Base-by-base conservation (phyloP, 2,329 filamentous ascomycete genomes). In the Arthroderma sp. region DNA sequence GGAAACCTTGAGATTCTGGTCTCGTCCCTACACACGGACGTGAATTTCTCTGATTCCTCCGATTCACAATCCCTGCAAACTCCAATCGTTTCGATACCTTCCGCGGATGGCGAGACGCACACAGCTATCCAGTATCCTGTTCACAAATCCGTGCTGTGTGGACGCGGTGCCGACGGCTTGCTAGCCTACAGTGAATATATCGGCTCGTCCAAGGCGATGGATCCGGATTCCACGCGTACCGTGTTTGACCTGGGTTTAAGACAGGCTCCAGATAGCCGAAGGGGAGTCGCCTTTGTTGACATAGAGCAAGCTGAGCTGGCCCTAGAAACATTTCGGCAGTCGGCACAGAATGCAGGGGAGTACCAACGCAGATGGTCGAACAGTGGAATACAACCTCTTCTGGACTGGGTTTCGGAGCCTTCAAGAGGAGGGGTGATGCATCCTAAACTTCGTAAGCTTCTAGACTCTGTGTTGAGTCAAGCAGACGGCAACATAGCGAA, bases 121-220 rank as follows among this genome's bases (percentile, higher is more conserved):
- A 78, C 79, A 8, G 74, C 79, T 10, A 71, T 91, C 36, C 77
- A 79, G 5, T 86, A 86, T 38, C 88, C 89, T 0, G 86, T 95
- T 1, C 89, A 96, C 58, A 84, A 81, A 58, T 78, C 82, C 1
- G 64, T 95, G 10, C 55, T 95, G 6, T 74, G 94, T 6, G 80
- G 78, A 0, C 74, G 84, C 40, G 87, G 86, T 0, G 65, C 94
- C 2, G 67, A 75, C 43, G 86, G 83, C 5, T 77, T 82, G 1
- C 55, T 67, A 31, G 53, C 60, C 9, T 65, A 62, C 36, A 56
- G 58, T 38, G 55, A 54, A 9, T 47, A 65, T 38, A 50, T 63
- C 36, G 54, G 53, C 22, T 54, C 59, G 43, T 44, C 60, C 11
- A 57, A 57, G 28, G 45, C n/a, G 40, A 54, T 56, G 6, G 58